These are phyloP conservation scores for Chenopodium album DNA, from an alignment of 148 eudicot genomes.

Conservation along the genomic window DNA sequence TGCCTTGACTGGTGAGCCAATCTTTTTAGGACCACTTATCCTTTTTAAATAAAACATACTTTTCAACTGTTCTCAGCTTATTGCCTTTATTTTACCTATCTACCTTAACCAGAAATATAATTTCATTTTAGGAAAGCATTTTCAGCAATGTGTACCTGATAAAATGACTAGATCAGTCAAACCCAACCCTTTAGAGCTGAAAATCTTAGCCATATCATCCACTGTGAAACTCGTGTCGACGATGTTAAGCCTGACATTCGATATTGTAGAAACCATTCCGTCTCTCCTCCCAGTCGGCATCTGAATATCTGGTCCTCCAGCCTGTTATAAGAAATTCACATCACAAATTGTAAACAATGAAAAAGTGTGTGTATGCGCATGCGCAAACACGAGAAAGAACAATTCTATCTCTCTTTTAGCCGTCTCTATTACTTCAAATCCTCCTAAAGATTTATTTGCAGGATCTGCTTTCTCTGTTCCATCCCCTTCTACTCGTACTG, in stretches of 20 bases:
- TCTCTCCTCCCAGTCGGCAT: constrained; percentile 70
- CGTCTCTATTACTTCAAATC: constrained; percentile 60
- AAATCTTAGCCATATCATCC: constrained; percentile 52
- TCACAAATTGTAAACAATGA: neutral
- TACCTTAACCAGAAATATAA: neutral
- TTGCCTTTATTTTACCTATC: neutral
- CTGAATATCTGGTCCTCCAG: constrained; percentile 60
- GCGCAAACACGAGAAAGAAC: constrained; percentile 18
- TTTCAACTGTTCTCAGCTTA: neutral
- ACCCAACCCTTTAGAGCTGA: constrained; percentile 57
- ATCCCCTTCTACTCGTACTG: constrained; percentile 57
- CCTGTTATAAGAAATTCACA: constrained; percentile 28
- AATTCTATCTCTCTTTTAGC: constrained; percentile 55
- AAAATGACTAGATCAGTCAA: constrained; percentile 59
- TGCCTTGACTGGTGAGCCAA: neutral
- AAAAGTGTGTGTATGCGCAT: neutral
- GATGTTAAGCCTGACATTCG: constrained; percentile 67
- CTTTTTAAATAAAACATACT: neutral
- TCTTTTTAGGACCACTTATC: neutral
- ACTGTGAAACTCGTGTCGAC: constrained; percentile 64
- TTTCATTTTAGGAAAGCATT: neutral
- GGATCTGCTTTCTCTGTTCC: constrained; percentile 65
- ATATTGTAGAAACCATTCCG: constrained; percentile 48
- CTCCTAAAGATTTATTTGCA: constrained; percentile 63
- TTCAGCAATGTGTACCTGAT: constrained; percentile 48